A percentile compares a stretch with the other conserved stretches of the same genome.
phyloP scores from a whole-genome alignment of 331 rosid species.

The Erythrophleum ivorense region DNA sequence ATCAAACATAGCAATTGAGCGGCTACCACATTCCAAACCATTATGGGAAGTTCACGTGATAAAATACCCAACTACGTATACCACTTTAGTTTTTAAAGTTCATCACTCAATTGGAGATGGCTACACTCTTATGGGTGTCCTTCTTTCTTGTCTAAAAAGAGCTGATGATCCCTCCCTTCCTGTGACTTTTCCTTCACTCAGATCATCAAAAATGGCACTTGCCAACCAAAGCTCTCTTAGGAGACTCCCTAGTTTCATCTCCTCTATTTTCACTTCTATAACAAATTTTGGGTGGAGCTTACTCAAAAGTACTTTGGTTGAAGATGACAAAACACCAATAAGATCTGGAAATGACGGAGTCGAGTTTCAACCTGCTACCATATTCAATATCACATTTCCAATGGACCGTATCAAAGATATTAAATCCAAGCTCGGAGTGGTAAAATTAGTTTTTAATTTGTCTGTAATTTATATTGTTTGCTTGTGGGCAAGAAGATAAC shows the following conservation, averaged over 20 bases:
- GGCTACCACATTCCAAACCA: constrained; percentile 37
- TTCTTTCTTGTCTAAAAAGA: constrained; percentile 41
- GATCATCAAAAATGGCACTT: background rate
- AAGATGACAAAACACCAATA: constrained; percentile 45
- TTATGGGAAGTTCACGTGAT: constrained; percentile 54
- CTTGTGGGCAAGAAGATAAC: too few species aligned
- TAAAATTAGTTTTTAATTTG: background rate
- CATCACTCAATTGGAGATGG: constrained; percentile 61
- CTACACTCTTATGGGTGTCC: constrained; percentile 46
- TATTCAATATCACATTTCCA: constrained; percentile 20
- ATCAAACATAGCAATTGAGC: constrained; percentile 11
- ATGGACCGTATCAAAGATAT: constrained; percentile 39
- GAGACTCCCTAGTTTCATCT: background rate
- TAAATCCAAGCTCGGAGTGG: constrained; percentile 46
- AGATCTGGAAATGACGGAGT: constrained; percentile 36
- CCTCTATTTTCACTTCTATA: background rate
- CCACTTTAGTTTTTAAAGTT: constrained; percentile 37
- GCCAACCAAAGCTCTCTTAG: background rate
- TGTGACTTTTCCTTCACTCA: constrained; percentile 36
- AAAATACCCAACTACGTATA: constrained; percentile 37
- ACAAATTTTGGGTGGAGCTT: constrained; percentile 37
- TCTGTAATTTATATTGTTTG: background rate
- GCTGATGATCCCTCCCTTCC: constrained; percentile 47
- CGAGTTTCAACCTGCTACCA: constrained; percentile 11
- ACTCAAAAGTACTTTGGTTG: constrained; percentile 9